These are phyloP conservation scores for Boletales sp. DNA, from an alignment of 768 basidiomycete species.

Conservation along the genomic window DNA sequence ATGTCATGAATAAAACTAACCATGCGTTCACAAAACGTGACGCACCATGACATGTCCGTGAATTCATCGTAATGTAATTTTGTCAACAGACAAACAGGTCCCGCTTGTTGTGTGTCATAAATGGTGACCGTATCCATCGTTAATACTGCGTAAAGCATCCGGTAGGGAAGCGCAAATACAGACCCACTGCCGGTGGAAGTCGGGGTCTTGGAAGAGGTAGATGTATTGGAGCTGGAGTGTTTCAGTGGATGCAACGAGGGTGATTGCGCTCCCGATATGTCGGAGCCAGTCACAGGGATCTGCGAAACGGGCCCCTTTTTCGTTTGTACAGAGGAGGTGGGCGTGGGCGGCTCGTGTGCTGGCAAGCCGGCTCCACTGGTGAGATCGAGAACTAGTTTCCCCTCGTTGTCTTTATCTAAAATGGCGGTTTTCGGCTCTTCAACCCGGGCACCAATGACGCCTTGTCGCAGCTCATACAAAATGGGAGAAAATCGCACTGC, in stretches of 20 bases:
- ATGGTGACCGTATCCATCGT: slow-evolving; percentile 95
- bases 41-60: slow-evolving; percentile 94
- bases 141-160: slow-evolving; percentile 92
- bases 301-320: slow-evolving; percentile 17
- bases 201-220: slow-evolving; percentile 25
- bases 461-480: slow-evolving; percentile 82
- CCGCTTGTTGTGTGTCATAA: slow-evolving; percentile 95
- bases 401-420: slow-evolving; percentile 67
- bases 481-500: slow-evolving; percentile 93
- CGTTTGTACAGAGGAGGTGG: slow-evolving; percentile 9
- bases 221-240: slow-evolving; percentile 11
- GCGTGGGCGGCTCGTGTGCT: slow-evolving; percentile 7
- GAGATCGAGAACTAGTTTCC: slow-evolving; percentile 57
- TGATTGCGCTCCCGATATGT: slow-evolving; percentile 4
- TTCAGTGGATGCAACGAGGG: slow-evolving; percentile 14
- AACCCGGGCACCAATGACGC: slow-evolving; percentile 36
- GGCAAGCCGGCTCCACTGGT: slow-evolving; percentile 31
- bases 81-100: slow-evolving; percentile 86
- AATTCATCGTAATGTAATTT: slow-evolving; percentile 98
- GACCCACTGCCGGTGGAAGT: slow-evolving; percentile 44
- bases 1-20: slow-evolving; percentile 2
- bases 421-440: slow-evolving; percentile 53
- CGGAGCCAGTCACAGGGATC: slow-evolving; percentile 5
- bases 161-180: slow-evolving; percentile 86
- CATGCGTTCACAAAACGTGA: slow-evolving; percentile 8